Base-by-base conservation (phyloP, 139 green algal genomes). In the Coccomyxa sp. region DNA sequence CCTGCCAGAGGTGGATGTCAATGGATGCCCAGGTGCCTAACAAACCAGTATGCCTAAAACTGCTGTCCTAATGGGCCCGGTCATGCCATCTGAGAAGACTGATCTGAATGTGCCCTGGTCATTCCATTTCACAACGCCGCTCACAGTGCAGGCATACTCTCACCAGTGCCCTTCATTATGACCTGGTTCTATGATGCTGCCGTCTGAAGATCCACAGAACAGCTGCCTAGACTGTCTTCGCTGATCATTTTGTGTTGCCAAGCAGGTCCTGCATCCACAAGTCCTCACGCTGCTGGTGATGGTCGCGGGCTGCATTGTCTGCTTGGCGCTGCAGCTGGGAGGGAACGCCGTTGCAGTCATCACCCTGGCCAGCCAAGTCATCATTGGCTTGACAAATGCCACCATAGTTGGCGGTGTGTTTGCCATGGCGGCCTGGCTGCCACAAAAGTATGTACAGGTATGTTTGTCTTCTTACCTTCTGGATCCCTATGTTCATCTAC, bases 181-280 rank as follows among this genome's bases (percentile, higher is more conserved):
- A 45, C 27, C 21, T 28, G 11, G 28, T 1, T 32, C 9, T 10
- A 31, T 38, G 28, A 78, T 16, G n/a, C 57, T 16, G 23, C n/a
- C 13, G 1, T 23, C 71, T 78, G 71, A 57, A 38, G 71, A 81
- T 86, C 0, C 38, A 51, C 38, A 51, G 38, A 51, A 3, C 38
- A 51, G 38, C 38, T 51, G 38, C 7, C 38, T 51, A 51, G 38
- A 51, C 38, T 51, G 38, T 51, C 38, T 51, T 7, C 7, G 38
- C 38, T 51, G 38, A 51, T 51, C 7, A 7, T 51, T 51, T 51
- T 51, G 3, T 11, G 7, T 51, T 51, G 38, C 38, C 38, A 86
- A 88, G 80, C 79, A 90, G 77, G 88, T 91, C 60, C 86, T 90
- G 31, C 86, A 91, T 79, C 88, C 88, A 11, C 79, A 90, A 28